Conservation (phyloP, 2,329 filamentous ascomycete species). For the Monosporascus sp. region DNA sequence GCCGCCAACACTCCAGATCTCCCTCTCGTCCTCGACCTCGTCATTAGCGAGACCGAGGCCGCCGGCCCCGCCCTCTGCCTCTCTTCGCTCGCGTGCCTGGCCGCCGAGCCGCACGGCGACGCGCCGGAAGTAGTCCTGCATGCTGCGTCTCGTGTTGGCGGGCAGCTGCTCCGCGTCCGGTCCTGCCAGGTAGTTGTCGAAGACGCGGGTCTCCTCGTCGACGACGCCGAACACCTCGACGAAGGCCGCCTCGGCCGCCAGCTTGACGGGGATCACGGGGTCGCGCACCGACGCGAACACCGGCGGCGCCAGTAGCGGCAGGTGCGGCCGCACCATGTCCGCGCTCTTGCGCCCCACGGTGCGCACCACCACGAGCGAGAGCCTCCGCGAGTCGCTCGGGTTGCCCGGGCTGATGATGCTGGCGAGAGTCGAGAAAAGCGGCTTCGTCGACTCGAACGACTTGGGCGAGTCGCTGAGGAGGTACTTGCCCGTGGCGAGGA, state of each 20-base stretch:
- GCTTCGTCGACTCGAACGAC: constrained; percentile 70
- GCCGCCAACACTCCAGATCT: constrained; percentile 92
- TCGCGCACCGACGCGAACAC: constrained; percentile 90
- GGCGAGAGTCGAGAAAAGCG: constrained; percentile 74
- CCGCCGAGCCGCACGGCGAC: constrained; percentile 78
- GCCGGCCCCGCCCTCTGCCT: constrained; percentile 85
- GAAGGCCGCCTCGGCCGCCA: constrained; percentile 92
- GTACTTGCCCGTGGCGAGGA: constrained; percentile 88
- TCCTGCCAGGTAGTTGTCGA: constrained; percentile 82
- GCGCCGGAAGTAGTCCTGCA: constrained; percentile 96
- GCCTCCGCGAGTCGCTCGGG: constrained; percentile 75
- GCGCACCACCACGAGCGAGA: constrained; percentile 81
- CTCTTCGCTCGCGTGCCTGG: constrained; percentile 82
- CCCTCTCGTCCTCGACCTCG: constrained; percentile 88
- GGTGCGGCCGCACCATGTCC: constrained; percentile 75
- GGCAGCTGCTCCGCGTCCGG: constrained; percentile 59
- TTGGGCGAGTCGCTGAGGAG: constrained; percentile 65
- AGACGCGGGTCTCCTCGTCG: constrained; percentile 77
- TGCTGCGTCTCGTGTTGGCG: constrained; percentile 74
- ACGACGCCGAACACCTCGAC: constrained; percentile 85
- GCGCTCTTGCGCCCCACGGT: constrained; percentile 76
- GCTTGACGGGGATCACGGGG: constrained; percentile 87
- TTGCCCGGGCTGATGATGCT: constrained; percentile 70
- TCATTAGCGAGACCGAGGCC: constrained; percentile 83
- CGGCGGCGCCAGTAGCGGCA: constrained; percentile 72